A percentile compares a stretch with the other conserved stretches of the same genome.
Evolutionary conservation across 1,139 yeast species (phyloP).

Genomic region (Candida sojae): DNA sequence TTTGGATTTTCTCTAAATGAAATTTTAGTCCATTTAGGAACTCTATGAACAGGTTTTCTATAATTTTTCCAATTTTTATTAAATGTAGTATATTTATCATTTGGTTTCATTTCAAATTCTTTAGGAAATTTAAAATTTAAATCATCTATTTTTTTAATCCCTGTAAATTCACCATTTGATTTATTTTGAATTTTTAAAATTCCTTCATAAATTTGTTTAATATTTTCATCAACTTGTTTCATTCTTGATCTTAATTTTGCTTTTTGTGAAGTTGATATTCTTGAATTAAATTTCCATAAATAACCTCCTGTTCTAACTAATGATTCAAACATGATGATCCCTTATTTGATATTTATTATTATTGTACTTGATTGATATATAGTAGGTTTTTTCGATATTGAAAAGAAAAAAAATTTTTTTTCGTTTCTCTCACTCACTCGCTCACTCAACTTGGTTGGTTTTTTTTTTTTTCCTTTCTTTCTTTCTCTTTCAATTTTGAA

Average conservation of each 20-base stretch:
- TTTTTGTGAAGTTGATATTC: conserved; percentile 82
- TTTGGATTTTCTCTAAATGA: conserved; percentile 81
- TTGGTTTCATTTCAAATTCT: conserved; percentile 75
- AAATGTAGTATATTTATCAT: conserved; percentile 87
- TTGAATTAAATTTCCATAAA: conserved; percentile 70
- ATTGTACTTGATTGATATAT: background rate
- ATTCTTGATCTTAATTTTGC: conserved; percentile 80
- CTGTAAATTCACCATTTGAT: conserved; percentile 40
- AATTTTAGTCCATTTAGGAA: conserved; percentile 87
- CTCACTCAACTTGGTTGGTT: no score
- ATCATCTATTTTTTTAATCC: conserved; percentile 54
- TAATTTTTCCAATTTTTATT: conserved; percentile 73
- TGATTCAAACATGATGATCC: conserved; percentile 62
- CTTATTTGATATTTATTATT: background rate
- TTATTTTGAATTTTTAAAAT: conserved; percentile 28
- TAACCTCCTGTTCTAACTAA: conserved; percentile 73
- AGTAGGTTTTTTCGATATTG: no score
- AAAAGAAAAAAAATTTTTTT: no score
- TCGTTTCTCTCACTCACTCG: no score
- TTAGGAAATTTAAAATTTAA: conserved; percentile 66
- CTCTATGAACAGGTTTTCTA: conserved; percentile 84
- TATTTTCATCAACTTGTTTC: conserved; percentile 76
- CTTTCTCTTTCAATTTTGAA: no score
- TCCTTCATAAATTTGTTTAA: conserved; percentile 69
- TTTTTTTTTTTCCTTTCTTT: no score